Conservation (phyloP, 495 filamentous ascomycete genomes). For the Amphirosellinia nigrospora region DNA sequence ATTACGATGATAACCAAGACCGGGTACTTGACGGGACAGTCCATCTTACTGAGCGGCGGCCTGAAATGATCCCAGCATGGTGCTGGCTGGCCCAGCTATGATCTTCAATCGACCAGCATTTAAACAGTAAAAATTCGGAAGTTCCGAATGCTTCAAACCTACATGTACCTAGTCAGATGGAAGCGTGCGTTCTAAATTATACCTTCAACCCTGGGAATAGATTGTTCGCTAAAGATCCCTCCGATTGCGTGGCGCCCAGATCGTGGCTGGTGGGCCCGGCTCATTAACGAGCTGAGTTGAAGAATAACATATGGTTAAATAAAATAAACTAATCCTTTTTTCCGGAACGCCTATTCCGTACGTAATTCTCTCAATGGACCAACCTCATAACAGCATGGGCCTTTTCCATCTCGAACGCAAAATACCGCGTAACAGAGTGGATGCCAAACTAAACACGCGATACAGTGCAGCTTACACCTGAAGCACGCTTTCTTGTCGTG, state of each 20-base stretch:
- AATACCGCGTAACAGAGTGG: background rate
- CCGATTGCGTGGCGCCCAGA: background rate
- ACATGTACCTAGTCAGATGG: background rate
- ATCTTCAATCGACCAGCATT: background rate
- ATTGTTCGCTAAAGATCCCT: background rate
- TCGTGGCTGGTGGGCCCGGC: background rate
- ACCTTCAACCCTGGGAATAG: background rate
- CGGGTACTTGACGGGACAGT: slow-evolving; percentile 73
- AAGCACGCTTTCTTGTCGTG: background rate
- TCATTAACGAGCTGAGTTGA: too few relatives aligned
- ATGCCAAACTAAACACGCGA: background rate
- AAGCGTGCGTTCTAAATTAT: background rate
- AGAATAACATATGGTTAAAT: too few relatives aligned
- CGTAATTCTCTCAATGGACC: too few relatives aligned
- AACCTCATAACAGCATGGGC: slow-evolving; percentile 7
- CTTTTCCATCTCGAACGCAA: background rate
- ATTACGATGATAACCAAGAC: slow-evolving; percentile 71
- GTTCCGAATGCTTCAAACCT: background rate
- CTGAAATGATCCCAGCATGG: slow-evolving; percentile 42
- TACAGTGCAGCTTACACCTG: background rate
- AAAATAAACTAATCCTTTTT: too few relatives aligned
- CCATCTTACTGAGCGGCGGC: slow-evolving; percentile 63
- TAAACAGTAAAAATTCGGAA: background rate
- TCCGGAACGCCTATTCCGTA: too few relatives aligned
- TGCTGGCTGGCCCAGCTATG: background rate